Conservation (phyloP, 2,329 filamentous ascomycete species). For the Aspergillus candidus region DNA sequence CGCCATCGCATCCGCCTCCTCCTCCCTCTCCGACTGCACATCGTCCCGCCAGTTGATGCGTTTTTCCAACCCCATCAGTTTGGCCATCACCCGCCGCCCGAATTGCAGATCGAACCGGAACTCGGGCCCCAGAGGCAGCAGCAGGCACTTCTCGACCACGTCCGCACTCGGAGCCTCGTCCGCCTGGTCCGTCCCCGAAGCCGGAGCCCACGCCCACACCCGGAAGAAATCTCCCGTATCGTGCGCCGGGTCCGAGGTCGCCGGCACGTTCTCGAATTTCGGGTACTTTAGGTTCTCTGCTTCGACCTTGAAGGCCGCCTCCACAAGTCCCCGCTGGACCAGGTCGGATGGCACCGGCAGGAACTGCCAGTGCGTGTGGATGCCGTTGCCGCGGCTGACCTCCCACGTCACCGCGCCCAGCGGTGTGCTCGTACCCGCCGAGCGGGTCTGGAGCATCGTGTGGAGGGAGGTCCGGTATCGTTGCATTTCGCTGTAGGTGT, state of each 20-base stretch:
- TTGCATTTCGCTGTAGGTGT: conserved; percentile 73
- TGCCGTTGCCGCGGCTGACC: conserved; percentile 71
- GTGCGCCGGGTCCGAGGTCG: conserved; percentile 35
- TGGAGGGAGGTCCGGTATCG: conserved; percentile 73
- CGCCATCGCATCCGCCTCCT: conserved; percentile 67
- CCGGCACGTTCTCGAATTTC: conserved; percentile 39
- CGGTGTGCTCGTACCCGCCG: conserved; percentile 30
- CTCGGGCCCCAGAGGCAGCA: conserved; percentile 65
- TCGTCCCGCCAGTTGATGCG: conserved; percentile 83
- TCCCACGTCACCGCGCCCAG: conserved; percentile 89
- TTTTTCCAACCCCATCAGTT: conserved; percentile 72
- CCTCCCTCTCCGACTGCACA: conserved; percentile 68
- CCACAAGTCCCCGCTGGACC: conserved; percentile 67
- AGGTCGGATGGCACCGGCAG: conserved; percentile 66
- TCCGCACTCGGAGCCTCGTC: not conserved
- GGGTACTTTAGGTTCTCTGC: conserved; percentile 67
- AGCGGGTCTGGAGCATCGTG: conserved; percentile 57
- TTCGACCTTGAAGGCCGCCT: conserved; percentile 82
- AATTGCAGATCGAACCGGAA: conserved; percentile 88
- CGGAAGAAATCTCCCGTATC: conserved; percentile 64
- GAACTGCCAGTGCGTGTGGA: conserved; percentile 93
- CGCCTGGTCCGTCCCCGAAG: conserved; percentile 24
- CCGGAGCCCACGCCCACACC: conserved; percentile 66
- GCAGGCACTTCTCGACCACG: conserved; percentile 55
- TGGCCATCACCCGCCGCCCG: conserved; percentile 78